Conservation (phyloP, 768 basidiomycete genomes). For the Phlebiopsis gigantea region DNA sequence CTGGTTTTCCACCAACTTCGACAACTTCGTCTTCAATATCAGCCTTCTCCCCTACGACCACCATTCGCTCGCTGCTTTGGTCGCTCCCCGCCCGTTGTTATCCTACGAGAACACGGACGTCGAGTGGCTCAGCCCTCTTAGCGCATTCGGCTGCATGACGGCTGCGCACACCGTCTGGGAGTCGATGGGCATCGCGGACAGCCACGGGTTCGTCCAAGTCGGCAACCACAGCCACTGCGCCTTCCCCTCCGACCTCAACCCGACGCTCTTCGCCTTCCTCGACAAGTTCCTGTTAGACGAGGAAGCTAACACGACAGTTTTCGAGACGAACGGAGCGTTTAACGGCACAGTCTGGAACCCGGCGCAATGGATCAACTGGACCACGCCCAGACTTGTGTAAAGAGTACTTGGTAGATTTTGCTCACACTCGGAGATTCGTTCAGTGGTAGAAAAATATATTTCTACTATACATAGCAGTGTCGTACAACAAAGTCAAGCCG, state of each 20-base stretch:
- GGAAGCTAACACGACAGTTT: conserved; percentile 40
- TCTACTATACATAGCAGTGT: background rate
- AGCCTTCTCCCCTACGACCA: conserved; percentile 52
- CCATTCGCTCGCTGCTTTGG: conserved; percentile 48
- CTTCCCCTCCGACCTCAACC: conserved; percentile 43
- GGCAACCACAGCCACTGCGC: conserved; percentile 52
- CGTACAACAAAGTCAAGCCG: background rate
- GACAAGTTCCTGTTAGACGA: conserved; percentile 50
- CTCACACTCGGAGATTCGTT: no score
- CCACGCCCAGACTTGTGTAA: conserved; percentile 30
- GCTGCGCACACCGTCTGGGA: conserved; percentile 46
- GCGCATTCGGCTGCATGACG: conserved; percentile 45
- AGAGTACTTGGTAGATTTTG: background rate
- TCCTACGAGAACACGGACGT: conserved; percentile 51
- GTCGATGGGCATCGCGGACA: conserved; percentile 40
- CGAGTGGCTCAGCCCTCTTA: conserved; percentile 50
- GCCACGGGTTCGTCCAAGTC: conserved; percentile 49
- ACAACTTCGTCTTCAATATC: conserved; percentile 40
- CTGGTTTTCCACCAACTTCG: conserved; percentile 52
- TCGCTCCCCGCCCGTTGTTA: conserved; percentile 50
- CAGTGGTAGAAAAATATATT: no score
- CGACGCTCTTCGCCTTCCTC: conserved; percentile 47
- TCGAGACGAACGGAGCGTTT: conserved; percentile 38
- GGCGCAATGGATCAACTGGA: conserved; percentile 46
- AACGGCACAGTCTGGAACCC: conserved; percentile 35